Evolutionary conservation across 495 filamentous ascomycete species (phyloP).

Genomic region (Penicillium psychrofluorescens): DNA sequence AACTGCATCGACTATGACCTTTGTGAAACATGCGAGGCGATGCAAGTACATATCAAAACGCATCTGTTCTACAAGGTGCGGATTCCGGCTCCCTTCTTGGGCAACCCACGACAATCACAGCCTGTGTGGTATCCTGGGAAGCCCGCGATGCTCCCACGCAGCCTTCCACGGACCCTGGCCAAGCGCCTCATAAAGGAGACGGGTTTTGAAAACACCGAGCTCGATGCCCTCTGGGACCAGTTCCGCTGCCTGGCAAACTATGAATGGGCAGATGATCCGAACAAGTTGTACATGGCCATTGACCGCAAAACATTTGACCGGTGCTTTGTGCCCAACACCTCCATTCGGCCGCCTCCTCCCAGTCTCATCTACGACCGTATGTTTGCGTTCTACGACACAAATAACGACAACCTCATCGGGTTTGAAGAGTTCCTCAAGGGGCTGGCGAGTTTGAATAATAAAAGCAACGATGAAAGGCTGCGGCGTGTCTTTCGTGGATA

Average conservation of each 20-base stretch:
- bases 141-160: constrained; percentile 57
- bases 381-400: constrained; percentile 93
- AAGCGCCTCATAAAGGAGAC: constrained; percentile 62
- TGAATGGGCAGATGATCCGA: constrained; percentile 78
- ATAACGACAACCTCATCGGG: constrained; percentile 82
- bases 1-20: constrained; percentile 92
- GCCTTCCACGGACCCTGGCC: constrained; percentile 55
- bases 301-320: constrained; percentile 85
- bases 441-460: constrained; percentile 72
- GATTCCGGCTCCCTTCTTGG: constrained; percentile 63
- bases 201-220: constrained; percentile 69
- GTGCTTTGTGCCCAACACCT: constrained; percentile 76
- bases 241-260: constrained; percentile 86
- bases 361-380: constrained; percentile 92
- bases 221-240: constrained; percentile 93
- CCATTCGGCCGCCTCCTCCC: constrained; percentile 66
- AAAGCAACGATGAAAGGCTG: constrained; percentile 56
- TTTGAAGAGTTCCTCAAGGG: constrained; percentile 87
- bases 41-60: constrained; percentile 78
- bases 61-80: constrained; percentile 94
- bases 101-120: constrained; percentile 59
- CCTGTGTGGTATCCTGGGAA: constrained; percentile 89
- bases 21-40: constrained; percentile 81
- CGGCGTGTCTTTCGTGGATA: constrained; percentile 79
- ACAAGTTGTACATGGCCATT: constrained; percentile 71